Conservation (phyloP, 495 filamentous ascomycete genomes). For the Tirmania nivea region DNA sequence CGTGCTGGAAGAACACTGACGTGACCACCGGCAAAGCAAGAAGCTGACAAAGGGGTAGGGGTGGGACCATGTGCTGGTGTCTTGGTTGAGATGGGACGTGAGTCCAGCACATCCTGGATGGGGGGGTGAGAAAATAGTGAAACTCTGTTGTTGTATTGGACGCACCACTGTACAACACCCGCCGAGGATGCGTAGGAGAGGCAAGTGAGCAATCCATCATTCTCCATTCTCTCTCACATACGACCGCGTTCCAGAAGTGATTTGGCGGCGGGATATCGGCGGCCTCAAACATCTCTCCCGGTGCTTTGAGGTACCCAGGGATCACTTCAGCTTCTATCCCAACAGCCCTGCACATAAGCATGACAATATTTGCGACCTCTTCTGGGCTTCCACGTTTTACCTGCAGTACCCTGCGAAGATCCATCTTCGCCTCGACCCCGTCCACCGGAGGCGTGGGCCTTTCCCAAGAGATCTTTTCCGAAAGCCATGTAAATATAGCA, state of each 20-base stretch:
- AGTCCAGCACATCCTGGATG: conserved; percentile 77
- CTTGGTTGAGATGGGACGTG: conserved; percentile 67
- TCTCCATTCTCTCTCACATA: conserved; percentile 88
- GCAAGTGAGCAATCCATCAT: conserved; percentile 90
- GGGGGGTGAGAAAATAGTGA: conserved; percentile 80
- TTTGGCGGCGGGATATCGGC: conserved; percentile 60
- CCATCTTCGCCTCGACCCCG: conserved; percentile 47
- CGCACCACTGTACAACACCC: conserved; percentile 51
- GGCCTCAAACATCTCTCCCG: conserved; percentile 62
- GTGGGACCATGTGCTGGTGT: conserved; percentile 84
- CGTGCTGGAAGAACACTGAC: conserved; percentile 70
- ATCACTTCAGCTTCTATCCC: conserved; percentile 71
- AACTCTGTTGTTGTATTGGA: conserved; percentile 48
- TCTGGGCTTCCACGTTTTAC: conserved; percentile 67
- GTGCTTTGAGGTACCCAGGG: conserved; percentile 70
- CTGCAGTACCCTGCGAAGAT: conserved; percentile 63
- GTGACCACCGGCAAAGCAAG: conserved; percentile 66
- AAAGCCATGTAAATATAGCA: conserved; percentile 91
- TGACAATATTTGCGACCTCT: conserved; percentile 70
- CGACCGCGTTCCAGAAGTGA: conserved; percentile 95
- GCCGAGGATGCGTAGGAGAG: conserved; percentile 65
- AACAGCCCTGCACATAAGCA: conserved; percentile 83
- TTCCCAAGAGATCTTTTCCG: conserved; percentile 92
- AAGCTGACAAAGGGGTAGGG: conserved; percentile 60
- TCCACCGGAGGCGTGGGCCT: conserved; percentile 12